Conservation (phyloP, 352 stramenopile species). For the Pythium dissimile region DNA sequence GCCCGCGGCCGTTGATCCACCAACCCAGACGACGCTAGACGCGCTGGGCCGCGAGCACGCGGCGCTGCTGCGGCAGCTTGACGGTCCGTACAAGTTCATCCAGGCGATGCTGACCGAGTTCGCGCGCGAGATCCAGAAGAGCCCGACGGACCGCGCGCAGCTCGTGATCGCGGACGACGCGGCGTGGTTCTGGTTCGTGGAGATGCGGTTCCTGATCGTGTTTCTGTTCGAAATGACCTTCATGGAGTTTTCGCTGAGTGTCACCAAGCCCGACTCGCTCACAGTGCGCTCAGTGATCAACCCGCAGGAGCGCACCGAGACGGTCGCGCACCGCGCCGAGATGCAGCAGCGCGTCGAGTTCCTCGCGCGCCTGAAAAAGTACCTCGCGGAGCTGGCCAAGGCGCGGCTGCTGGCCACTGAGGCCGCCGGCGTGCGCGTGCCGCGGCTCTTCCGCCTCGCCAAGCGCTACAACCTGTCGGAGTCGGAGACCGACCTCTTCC, state of each 20-base stretch:
- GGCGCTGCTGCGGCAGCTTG: constrained; percentile 11
- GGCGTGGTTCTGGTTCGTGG: constrained; percentile 81
- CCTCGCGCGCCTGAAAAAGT: constrained; percentile 52
- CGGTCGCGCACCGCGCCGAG: constrained; percentile 57
- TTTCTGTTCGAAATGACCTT: constrained; percentile 86
- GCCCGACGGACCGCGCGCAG: constrained; percentile 33
- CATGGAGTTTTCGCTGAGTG: constrained; percentile 82
- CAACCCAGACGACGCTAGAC: neutral
- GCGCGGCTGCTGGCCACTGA: constrained; percentile 48
- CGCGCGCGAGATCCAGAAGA: constrained; percentile 50
- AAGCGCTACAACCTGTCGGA: constrained; percentile 70
- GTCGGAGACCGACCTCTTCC: constrained; percentile 73
- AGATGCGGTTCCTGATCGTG: constrained; percentile 77
- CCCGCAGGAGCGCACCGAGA: constrained; percentile 40
- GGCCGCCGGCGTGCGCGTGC: constrained; percentile 30
- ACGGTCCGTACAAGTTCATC: constrained; percentile 40
- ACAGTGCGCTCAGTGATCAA: constrained; percentile 23
- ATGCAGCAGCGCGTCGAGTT: constrained; percentile 80
- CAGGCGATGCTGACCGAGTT: constrained; percentile 72
- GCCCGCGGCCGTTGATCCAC: neutral
- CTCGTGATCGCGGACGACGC: constrained; percentile 45
- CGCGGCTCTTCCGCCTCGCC: constrained; percentile 70
- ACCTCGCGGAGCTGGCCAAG: constrained; percentile 52
- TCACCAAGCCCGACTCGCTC: constrained; percentile 77
- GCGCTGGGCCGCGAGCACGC: constrained; percentile 13